Base-by-base conservation (phyloP, 495 filamentous ascomycete species). In the Viridothelium virens region DNA sequence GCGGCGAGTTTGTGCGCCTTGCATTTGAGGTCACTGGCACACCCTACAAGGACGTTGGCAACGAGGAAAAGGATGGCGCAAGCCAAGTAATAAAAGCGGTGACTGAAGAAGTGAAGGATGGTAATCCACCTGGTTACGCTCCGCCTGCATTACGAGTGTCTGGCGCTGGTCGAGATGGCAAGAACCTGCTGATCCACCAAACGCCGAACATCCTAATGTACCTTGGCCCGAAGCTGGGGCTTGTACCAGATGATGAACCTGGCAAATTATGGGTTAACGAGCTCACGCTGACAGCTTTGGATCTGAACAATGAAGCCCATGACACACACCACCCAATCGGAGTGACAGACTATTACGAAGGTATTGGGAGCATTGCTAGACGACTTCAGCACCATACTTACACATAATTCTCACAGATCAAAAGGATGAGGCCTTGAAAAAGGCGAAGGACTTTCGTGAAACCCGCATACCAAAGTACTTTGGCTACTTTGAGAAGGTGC, bases 261-360 rank as follows among this genome's bases (percentile, higher is more conserved):
- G 76, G 70, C 38, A 74, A 78, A 44, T 85, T 84, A 50, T 78
- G 77, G 39, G 74, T 89, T 46, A 81, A 86, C 56, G 75, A 74
- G 62, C 75, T 89, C 6, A 79, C 79, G n/a, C 71, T 89, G 33
- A 89, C 87, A 59, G 85, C 86, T n/a, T 73, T 89, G 66, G 87
- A 90, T 67, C 79, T 88, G 65, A 79, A 79, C 67, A 84, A 88
- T 66, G 87, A 90, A 72, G 78, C 80, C 16, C 87, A 90, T 68
- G 85, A 89, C 67, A 80, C 79, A 53, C 87, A 90, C 68, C 87
- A 90, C 68, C 87, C 87, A 0, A 78, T 89, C 16, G 78, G 82
- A 0, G 67, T 72, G 0, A 68, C 69, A 3, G 68, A 81, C 37
- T 88, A 86, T 67, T 90, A 89, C 67, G 86, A 89, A 66, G 69